These are phyloP conservation scores for Leptomonas seymouri DNA, from an alignment of 208 protist species.

Conservation along the genomic window DNA sequence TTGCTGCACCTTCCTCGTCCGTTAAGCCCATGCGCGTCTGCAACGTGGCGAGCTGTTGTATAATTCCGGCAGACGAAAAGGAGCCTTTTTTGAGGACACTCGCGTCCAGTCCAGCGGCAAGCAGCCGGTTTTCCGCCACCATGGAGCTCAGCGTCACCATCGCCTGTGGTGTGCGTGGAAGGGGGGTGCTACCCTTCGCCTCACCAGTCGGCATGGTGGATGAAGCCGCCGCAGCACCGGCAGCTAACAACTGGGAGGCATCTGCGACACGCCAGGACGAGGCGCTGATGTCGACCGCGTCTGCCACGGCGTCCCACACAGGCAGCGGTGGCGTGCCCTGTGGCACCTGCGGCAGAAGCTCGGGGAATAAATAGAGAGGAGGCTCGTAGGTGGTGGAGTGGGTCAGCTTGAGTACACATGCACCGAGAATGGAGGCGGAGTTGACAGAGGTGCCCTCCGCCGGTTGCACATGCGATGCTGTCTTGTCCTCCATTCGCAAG, in stretches of 20 bases:
- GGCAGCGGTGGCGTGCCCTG: slow-evolving; percentile 58
- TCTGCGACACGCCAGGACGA: slow-evolving; percentile 80
- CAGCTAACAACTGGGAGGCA: slow-evolving; percentile 34
- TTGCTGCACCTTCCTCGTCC: slow-evolving; percentile 54
- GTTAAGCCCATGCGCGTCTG: slow-evolving; percentile 41
- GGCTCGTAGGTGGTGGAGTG: slow-evolving; percentile 79
- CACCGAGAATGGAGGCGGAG: slow-evolving; percentile 43
- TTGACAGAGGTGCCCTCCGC: not conserved
- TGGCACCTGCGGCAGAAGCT: slow-evolving; percentile 76
- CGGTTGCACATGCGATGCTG: not conserved
- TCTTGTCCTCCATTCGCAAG: slow-evolving; percentile 3
- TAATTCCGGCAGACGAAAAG: slow-evolving; percentile 68
- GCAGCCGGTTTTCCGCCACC: slow-evolving; percentile 64
- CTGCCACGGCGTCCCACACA: slow-evolving; percentile 81
- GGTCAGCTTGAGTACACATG: slow-evolving; percentile 64
- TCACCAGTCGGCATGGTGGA: too few species aligned
- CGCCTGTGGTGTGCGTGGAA: slow-evolving; percentile 18
- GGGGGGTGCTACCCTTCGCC: not conserved
- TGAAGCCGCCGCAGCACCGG: slow-evolving; percentile 14
- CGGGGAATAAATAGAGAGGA: slow-evolving; percentile 86
- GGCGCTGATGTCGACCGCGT: slow-evolving; percentile 67
- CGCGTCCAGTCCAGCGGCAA: slow-evolving; percentile 55
- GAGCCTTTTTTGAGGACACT: slow-evolving; percentile 47
- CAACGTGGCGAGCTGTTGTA: slow-evolving; percentile 59
- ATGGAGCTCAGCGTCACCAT: slow-evolving; percentile 61